Conservation (phyloP, 2,329 filamentous ascomycete genomes). For the Ophiostoma ulmi region DNA sequence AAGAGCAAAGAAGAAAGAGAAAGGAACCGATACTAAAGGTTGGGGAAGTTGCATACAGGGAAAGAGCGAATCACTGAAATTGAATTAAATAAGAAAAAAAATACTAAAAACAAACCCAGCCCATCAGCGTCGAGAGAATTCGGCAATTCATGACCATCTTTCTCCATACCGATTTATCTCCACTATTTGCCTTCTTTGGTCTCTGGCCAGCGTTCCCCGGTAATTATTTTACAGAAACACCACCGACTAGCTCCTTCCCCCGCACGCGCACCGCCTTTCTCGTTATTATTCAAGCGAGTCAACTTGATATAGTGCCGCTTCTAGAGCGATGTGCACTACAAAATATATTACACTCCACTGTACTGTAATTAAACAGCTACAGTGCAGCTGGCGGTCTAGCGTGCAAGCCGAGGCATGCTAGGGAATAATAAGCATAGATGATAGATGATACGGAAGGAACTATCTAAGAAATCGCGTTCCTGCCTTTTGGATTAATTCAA, state of each 20-base stretch:
- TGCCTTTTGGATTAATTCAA: background rate
- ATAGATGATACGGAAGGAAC: background rate
- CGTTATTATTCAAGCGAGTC: background rate
- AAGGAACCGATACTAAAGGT: background rate
- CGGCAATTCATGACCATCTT: slow-evolving; percentile 10
- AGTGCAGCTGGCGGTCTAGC: background rate
- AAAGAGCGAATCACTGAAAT: background rate
- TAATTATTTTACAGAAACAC: background rate
- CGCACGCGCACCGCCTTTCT: slow-evolving; percentile 14
- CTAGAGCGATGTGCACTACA: background rate
- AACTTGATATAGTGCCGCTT: slow-evolving; percentile 4
- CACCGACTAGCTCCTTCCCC: background rate
- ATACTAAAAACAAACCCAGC: background rate
- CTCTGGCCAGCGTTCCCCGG: background rate
- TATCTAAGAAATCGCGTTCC: background rate
- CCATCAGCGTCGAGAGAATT: slow-evolving; percentile 10
- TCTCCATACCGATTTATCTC: background rate
- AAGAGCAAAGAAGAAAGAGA: background rate
- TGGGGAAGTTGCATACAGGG: background rate
- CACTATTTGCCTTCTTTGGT: background rate
- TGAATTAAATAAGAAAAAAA: background rate
- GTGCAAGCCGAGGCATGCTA: slow-evolving; percentile 7
- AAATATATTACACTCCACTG: background rate
- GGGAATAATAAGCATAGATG: background rate
- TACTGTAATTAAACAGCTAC: background rate